Evolutionary conservation across 306 rosid species (phyloP), one percentile per base, ranked within the genome.

Genomic region (Prunus mongolica): DNA sequence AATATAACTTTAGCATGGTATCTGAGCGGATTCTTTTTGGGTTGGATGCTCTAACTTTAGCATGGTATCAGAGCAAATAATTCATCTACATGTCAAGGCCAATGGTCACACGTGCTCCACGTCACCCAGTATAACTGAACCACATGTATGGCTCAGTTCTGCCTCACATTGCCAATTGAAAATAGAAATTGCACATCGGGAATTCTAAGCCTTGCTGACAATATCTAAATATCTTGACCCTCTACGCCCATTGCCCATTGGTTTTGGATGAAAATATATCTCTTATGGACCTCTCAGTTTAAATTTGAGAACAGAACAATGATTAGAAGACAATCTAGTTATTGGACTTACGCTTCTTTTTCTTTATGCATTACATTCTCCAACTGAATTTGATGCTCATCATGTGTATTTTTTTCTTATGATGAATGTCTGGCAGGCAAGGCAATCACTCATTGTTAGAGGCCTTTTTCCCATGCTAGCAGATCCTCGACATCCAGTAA

Each of bases 381-480:
- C 15, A 58, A 30, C 32, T 32, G 12, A 62, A 54, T 38, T 19
- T 13, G 34, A 51, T 50, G 32, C 20, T 15, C 12, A 51, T 22
- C 13, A n/a, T 32, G 13, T 12, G 15, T 8, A 1, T 8, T 6
- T 32, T 19, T 49, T 41, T 14, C 18, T 55, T 45, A 24, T 72
- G 49, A 19, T 65, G 70, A 70, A 46, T 81, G 41, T 75, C 7
- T 66, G 24, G 41, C 88, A 94, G 98, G 98, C 96, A 61, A 90
- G 98, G 82, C 98, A 94, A 82, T 94, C 98, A 67, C 96, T 90
- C 45, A 78, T 90, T 2, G 88, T 90, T 64, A 82, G 98, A 86
- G 97, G 96, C 80, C 91, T 94, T 73, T 91, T 94, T 79, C 98
- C 98, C 76, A 83, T 86, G 91, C 97, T 94, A 61, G 98, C 98